These are phyloP conservation scores for Pleurotus sapidus DNA, from an alignment of 768 basidiomycete genomes.

Conservation along the genomic window DNA sequence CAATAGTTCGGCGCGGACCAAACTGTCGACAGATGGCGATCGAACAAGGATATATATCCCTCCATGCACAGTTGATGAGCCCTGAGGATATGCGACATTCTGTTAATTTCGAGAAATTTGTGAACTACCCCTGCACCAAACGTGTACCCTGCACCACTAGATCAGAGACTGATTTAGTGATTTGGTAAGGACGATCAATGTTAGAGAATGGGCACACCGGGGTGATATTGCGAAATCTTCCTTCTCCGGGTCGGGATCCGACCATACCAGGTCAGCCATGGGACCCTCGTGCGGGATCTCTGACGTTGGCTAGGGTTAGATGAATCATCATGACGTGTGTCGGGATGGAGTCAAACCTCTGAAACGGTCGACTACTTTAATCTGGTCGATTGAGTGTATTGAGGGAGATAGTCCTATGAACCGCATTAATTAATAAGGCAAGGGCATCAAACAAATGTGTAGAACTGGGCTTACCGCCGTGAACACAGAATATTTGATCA, in stretches of 20 bases:
- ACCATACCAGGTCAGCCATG: constrained; percentile 99
- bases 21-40: constrained; percentile 92
- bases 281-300: constrained; percentile 99
- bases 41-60: constrained; percentile 96
- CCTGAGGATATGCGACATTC: constrained; percentile 95
- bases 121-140: constrained; percentile 97
- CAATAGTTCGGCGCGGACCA: constrained; percentile 99
- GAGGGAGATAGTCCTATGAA: constrained; percentile 87
- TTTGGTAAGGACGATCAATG: constrained; percentile 13
- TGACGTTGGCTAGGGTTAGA: constrained; percentile 30
- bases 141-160: constrained; percentile 96
- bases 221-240: constrained; percentile 99
- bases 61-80: constrained; percentile 99
- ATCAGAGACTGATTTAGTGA: constrained; percentile 14
- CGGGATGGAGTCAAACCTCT: constrained; percentile 55
- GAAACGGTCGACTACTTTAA: constrained; percentile 98
- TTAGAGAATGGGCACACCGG: constrained; percentile 51
- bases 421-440: no score
- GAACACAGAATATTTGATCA: constrained; percentile 98
- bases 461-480: constrained; percentile 67
- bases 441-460: no score
- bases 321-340: constrained; percentile 12
- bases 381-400: constrained; percentile 98
- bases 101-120: constrained; percentile 95
- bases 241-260: constrained; percentile 98